phyloP scores from a whole-genome alignment of 2,329 filamentous ascomycete species.

The Alternaria triticina region DNA sequence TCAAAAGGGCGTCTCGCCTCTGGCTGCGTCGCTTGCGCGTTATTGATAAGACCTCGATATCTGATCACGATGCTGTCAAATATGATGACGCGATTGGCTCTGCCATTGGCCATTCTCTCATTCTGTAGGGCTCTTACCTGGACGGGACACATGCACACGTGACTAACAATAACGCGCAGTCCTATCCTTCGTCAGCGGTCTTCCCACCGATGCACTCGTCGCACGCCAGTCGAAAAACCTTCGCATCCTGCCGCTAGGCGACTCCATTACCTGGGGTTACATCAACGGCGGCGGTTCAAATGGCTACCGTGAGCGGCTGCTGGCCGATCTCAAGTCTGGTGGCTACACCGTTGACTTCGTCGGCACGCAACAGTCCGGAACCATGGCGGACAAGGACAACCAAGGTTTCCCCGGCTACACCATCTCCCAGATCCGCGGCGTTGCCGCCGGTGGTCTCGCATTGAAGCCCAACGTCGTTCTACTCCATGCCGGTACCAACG shows the following conservation, averaged over 20 bases:
- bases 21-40: not conserved
- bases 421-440: constrained; percentile 37
- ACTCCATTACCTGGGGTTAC: constrained; percentile 42
- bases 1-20: not conserved
- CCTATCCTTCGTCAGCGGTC: constrained; percentile 4
- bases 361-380: constrained; percentile 37
- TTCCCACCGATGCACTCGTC: constrained; percentile 5
- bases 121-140: not conserved
- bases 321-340: constrained; percentile 27
- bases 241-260: constrained; percentile 26
- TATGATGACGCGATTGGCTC: not conserved
- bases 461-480: constrained; percentile 28
- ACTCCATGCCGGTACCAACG: constrained; percentile 32
- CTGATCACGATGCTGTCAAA: constrained; percentile 1
- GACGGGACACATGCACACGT: not conserved
- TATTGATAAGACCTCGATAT: not conserved
- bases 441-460: constrained; percentile 5
- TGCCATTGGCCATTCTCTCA: constrained; percentile 5
- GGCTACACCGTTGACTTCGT: constrained; percentile 35
- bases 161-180: not conserved
- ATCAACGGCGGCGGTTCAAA: constrained; percentile 17
- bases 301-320: constrained; percentile 45
- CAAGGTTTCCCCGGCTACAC: constrained; percentile 42
- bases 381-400: constrained; percentile 41
- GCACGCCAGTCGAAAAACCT: constrained; percentile 13